A percentile compares a stretch with the other conserved stretches of the same genome.
Conservation (phyloP, 1,284 basidiomycete genomes). For the Sporisorium iseilematis-ciliati region DNA sequence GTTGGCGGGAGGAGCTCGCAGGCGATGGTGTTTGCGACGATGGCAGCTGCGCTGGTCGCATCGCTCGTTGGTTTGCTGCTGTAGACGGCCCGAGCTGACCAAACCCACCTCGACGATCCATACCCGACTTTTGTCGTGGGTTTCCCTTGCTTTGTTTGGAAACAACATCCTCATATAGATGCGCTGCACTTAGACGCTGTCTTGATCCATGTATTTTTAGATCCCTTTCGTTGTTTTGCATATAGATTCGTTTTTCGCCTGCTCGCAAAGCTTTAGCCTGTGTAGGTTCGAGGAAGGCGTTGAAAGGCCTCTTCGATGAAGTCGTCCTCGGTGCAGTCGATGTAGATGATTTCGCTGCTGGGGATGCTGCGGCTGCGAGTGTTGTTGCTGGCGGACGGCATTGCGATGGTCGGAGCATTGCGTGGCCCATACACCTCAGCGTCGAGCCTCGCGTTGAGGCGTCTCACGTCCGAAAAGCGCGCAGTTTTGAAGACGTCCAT, state of each 20-base stretch:
- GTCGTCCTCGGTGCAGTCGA: neutral
- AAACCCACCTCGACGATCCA: too few species aligned
- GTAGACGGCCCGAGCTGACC: neutral
- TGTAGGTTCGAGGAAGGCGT: neutral
- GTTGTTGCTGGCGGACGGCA: neutral
- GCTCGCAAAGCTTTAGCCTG: neutral
- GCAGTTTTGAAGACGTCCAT: neutral
- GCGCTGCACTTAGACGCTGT: too few species aligned
- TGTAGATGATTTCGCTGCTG: neutral
- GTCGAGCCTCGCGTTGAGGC: neutral
- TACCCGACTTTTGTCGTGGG: too few species aligned
- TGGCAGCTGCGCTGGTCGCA: constrained; percentile 3
- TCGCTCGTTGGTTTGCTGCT: constrained; percentile 1
- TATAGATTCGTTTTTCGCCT: neutral
- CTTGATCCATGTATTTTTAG: too few species aligned
- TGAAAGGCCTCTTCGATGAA: neutral
- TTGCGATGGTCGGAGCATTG: neutral
- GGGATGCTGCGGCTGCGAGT: too few species aligned
- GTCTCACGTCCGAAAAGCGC: neutral
- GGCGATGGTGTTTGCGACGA: neutral
- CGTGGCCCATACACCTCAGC: neutral
- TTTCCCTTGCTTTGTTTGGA: too few species aligned
- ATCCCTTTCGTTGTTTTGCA: neutral
- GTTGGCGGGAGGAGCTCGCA: neutral
- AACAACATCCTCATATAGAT: too few species aligned